Base-by-base conservation (phyloP, 2,329 filamentous ascomycete species). In the Talaromyces sp. region DNA sequence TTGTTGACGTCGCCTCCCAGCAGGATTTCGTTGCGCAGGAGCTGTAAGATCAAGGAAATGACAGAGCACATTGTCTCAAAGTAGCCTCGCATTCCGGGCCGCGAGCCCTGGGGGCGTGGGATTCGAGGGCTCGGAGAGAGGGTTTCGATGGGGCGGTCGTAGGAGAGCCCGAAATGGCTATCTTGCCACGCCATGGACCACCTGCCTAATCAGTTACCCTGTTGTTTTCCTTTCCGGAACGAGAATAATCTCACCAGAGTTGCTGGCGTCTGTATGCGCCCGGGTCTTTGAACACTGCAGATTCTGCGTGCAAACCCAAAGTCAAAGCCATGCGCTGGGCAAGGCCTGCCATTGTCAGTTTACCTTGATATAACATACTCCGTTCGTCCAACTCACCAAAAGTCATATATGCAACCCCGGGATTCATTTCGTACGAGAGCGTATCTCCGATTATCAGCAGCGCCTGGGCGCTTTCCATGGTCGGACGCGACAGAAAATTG, bases 181-280 rank as follows among this genome's bases (percentile, higher is more conserved):
- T 87, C 85, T 68, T 87, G 85, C 85, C 85, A 87, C 29, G 86
- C 78, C 65, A 86, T 79, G 2, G 83, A 83, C 85, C 85, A 87
- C 79, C 79, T 81, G 24, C 9, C 7, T 7, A 58, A 4, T 24
- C 6, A 46, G n/a, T 46, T 4, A 46, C 1, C 7, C 3, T 3
- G 19, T 21, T 3, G 21, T 21, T 19, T 19, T 14, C 9, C 1
- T 21, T 10, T 27, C 4, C 0, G 13, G 10, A 10, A 1, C 7
- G 7, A 17, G 10, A 13, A 29, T 10, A 11, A 7, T 19, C 13
- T 68, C 70, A 77, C 78, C 78, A 80, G 50, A 78, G 71, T 64
- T 76, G 74, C 56, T 75, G 70, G 46, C 78, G 69, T 62, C 77
- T 68, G 68, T 77, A 74, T 65, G 77, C 72, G 55, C 84, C 80